Evolutionary conservation across 805 yeast species (phyloP).

Genomic region (Kuraishia piskuri): DNA sequence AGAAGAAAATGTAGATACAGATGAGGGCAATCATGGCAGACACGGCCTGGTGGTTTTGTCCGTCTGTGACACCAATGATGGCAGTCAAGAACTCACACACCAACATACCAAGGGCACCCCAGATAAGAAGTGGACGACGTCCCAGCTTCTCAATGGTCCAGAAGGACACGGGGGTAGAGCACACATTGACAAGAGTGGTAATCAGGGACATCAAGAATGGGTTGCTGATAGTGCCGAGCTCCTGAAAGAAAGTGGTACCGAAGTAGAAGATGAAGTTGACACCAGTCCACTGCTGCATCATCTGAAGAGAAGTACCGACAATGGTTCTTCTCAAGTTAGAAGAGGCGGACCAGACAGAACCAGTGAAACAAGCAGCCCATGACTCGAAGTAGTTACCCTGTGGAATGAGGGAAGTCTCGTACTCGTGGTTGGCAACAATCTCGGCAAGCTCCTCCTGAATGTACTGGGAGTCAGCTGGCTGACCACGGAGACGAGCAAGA

Average conservation of each 20-base stretch:
- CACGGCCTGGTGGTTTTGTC: constrained; percentile 18
- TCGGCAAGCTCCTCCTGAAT: constrained; percentile 42
- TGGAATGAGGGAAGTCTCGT: constrained; percentile 27
- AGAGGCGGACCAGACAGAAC: constrained; percentile 26
- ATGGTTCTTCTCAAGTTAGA: constrained; percentile 34
- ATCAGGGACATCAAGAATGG: constrained; percentile 43
- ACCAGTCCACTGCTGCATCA: constrained; percentile 72
- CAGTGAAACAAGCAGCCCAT: constrained; percentile 38
- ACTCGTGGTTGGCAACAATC: constrained; percentile 42
- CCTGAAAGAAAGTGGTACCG: constrained; percentile 59
- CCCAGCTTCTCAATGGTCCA: constrained; percentile 50
- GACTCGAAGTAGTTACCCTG: constrained; percentile 25
- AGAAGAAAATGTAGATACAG: constrained; percentile 60
- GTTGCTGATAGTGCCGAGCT: constrained; percentile 36
- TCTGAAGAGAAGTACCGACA: constrained; percentile 33
- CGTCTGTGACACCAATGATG: constrained; percentile 24
- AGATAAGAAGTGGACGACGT: constrained; percentile 38
- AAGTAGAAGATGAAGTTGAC: constrained; percentile 70
- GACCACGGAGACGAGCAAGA: constrained; percentile 37
- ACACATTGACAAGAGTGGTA: constrained; percentile 44
- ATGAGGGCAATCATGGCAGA: constrained; percentile 31
- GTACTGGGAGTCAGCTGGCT: constrained; percentile 34
- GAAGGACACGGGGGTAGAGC: constrained; percentile 48
- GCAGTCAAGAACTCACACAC: constrained; percentile 54
- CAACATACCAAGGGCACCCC: constrained; percentile 42